These are phyloP conservation scores for Cryphonectria naterciae DNA, from an alignment of 2,329 filamentous ascomycete species.

Conservation along the genomic window DNA sequence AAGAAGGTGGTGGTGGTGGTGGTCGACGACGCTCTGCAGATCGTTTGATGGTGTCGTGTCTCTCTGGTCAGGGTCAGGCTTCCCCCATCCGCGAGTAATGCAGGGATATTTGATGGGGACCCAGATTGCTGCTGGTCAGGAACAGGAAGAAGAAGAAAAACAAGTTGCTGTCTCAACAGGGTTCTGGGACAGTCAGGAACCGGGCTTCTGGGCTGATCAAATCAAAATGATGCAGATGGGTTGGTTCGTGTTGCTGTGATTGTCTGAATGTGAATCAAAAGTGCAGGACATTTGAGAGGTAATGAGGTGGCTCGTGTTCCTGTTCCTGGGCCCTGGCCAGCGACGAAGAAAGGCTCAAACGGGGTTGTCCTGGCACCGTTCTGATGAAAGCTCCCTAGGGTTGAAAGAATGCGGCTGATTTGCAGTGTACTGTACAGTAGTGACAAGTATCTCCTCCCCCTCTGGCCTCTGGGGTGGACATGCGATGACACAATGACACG, in stretches of 20 bases:
- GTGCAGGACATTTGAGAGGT: slow-evolving; percentile 23
- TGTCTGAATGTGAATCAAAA: slow-evolving; percentile 15
- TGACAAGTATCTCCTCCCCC: background rate
- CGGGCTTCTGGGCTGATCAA: background rate
- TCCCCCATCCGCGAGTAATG: slow-evolving; percentile 15
- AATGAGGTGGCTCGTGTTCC: slow-evolving; percentile 25
- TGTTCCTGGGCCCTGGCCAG: slow-evolving; percentile 7
- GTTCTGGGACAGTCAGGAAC: background rate
- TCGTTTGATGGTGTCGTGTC: slow-evolving; percentile 14
- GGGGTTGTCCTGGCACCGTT: background rate
- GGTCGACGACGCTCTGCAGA: slow-evolving; percentile 21
- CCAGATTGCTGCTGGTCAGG: background rate
- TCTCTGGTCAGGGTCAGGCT: slow-evolving; percentile 13
- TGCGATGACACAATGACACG: background rate
- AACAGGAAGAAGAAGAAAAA: background rate
- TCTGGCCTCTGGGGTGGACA: background rate
- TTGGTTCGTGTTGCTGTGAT: slow-evolving; percentile 15
- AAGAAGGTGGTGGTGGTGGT: slow-evolving; percentile 5
- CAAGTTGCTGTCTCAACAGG: background rate
- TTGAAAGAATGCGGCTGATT: background rate
- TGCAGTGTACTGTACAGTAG: background rate
- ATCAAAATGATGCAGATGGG: slow-evolving; percentile 7
- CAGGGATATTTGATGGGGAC: background rate
- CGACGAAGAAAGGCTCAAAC: slow-evolving; percentile 3
- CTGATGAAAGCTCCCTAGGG: slow-evolving; percentile 1